phyloP scores from a whole-genome alignment of 169 alveolate genomes.

The Cyclospora cayetanensis region DNA sequence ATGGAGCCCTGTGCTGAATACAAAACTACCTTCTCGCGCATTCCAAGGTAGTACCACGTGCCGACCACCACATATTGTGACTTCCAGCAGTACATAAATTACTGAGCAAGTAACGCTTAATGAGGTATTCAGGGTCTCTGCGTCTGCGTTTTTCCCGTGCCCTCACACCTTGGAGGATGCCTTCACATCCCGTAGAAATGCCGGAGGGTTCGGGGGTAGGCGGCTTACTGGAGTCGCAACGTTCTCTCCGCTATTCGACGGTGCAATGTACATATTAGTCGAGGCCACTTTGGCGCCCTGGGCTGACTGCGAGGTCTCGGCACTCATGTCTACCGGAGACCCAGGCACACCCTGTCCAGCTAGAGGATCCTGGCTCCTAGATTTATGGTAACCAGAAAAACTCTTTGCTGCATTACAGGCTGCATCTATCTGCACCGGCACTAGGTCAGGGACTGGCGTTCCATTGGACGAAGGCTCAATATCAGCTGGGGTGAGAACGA shows the following conservation, averaged over 20 bases:
- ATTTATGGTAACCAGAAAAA: not conserved
- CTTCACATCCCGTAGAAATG: slow-evolving; percentile 24
- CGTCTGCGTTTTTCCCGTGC: not conserved
- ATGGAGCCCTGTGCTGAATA: no score
- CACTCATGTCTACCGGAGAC: no score
- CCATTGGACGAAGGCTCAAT: not conserved
- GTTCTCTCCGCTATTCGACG: not conserved
- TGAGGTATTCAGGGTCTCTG: no score
- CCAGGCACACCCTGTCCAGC: not conserved
- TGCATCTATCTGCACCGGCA: not conserved
- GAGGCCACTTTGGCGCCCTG: not conserved
- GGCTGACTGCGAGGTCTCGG: no score
- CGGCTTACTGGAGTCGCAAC: not conserved
- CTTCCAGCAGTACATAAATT: no score
- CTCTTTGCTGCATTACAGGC: not conserved
- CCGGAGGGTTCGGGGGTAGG: slow-evolving; percentile 47
- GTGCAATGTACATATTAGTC: not conserved
- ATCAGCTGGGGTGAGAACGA: slow-evolving; percentile 45
- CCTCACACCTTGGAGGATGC: slow-evolving; percentile 35
- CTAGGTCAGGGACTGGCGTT: not conserved
- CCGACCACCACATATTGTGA: no score
- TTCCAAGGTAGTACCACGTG: no score
- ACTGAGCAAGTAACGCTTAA: no score
- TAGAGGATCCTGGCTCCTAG: not conserved
- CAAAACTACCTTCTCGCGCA: no score